A percentile compares a stretch with the other conserved stretches of the same genome.
phyloP scores from a whole-genome alignment of 2,329 filamentous ascomycete species.

The Ceratocystis albifundus region DNA sequence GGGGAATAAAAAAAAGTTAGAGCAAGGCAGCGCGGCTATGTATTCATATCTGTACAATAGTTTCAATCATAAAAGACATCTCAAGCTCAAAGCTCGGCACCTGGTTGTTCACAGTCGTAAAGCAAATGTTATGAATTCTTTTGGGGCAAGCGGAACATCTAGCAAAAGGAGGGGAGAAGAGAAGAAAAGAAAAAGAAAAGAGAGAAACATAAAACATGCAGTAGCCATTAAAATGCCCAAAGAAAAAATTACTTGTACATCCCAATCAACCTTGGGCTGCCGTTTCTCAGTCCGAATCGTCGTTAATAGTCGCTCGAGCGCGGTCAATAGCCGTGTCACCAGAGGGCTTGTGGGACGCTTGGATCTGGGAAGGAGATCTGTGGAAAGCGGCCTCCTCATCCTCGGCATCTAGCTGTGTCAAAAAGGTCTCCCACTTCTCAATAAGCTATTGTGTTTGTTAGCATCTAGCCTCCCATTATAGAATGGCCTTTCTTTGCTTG shows the following conservation, averaged over 20 bases:
- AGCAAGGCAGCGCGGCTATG: conserved; percentile 13
- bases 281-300: conserved; percentile 44
- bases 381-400: conserved; percentile 66
- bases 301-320: conserved; percentile 47
- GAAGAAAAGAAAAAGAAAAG: no score
- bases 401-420: conserved; percentile 89
- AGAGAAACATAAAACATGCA: conserved; percentile 8
- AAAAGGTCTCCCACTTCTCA: conserved; percentile 96
- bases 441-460: conserved; percentile 37
- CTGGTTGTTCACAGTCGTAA: no score
- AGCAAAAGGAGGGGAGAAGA: not conserved
- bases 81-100: not conserved
- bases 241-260: not conserved
- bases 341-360: conserved; percentile 37
- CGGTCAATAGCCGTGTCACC: conserved; percentile 51
- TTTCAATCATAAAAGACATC: conserved; percentile 8
- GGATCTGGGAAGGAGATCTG: conserved; percentile 48
- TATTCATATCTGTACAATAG: conserved; percentile 19
- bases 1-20: not conserved
- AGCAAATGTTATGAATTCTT: not conserved
- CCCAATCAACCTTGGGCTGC: not conserved
- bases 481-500: not conserved
- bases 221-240: conserved; percentile 16
- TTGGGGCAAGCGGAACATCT: not conserved
- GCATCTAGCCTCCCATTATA: no score